Conservation (phyloP, 768 basidiomycete species). For the Boletus speciosus region DNA sequence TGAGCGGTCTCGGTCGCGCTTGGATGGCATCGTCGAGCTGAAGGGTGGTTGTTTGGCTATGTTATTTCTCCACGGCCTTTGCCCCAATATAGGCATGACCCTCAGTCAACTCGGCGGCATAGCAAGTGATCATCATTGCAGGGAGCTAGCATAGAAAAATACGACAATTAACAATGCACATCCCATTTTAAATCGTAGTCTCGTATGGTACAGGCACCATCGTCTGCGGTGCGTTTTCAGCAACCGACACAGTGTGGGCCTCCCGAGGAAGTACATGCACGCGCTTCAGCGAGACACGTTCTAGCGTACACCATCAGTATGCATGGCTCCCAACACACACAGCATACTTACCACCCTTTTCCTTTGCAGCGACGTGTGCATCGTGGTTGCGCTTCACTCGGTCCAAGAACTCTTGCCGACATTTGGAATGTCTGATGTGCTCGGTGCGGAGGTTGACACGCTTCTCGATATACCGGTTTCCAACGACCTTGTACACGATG, state of each 20-base stretch:
- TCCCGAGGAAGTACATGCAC: conserved; percentile 80
- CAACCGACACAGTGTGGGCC: conserved; percentile 67
- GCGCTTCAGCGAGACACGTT: conserved; percentile 82
- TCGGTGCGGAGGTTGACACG: conserved; percentile 97
- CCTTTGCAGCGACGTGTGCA: conserved; percentile 81
- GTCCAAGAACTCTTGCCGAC: conserved; percentile 95
- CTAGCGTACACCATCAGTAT: conserved; percentile 35
- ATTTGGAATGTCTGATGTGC: conserved; percentile 95
- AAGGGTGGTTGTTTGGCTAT: conserved; percentile 6
- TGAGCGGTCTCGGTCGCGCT: conserved; percentile 25
- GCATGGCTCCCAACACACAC: neutral
- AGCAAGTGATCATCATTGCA: conserved; percentile 19
- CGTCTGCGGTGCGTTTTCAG: conserved; percentile 84
- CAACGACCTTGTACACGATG: conserved; percentile 97
- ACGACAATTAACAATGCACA: conserved; percentile 4
- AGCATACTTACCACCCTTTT: conserved; percentile 69
- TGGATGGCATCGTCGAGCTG: conserved; percentile 11
- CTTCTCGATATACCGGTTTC: conserved; percentile 99
- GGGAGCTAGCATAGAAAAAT: conserved; percentile 18
- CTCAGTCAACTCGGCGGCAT: neutral
- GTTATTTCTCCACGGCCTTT: conserved; percentile 3
- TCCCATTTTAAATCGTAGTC: conserved; percentile 78
- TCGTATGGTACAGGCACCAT: conserved; percentile 92
- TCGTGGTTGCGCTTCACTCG: conserved; percentile 90
- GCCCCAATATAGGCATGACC: neutral